These are phyloP conservation scores for Takashimella tepidaria DNA, from an alignment of 1,284 basidiomycete genomes.

Conservation along the genomic window DNA sequence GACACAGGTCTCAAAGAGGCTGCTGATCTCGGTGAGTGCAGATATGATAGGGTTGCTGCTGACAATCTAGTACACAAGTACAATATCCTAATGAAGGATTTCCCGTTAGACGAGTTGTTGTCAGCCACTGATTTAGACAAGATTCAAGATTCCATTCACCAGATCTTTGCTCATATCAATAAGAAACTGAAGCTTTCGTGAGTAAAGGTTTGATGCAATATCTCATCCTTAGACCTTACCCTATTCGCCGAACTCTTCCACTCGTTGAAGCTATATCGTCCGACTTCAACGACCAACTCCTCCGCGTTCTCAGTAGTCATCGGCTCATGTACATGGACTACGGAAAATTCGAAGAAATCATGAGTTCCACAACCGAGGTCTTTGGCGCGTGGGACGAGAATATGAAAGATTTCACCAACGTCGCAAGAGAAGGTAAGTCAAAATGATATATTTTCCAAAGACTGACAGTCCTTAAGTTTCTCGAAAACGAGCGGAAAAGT, in stretches of 20 bases:
- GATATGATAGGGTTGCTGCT: neutral
- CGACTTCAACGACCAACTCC: slow-evolving; percentile 91
- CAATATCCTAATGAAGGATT: slow-evolving; percentile 98
- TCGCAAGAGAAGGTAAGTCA: slow-evolving; percentile 68
- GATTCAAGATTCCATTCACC: slow-evolving; percentile 77
- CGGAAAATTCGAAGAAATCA: slow-evolving; percentile 81
- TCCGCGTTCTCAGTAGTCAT: slow-evolving; percentile 83
- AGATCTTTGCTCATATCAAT: slow-evolving; percentile 91
- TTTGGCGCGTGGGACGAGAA: slow-evolving; percentile 95
- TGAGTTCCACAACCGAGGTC: slow-evolving; percentile 70
- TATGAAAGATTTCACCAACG: slow-evolving; percentile 97
- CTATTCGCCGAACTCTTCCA: slow-evolving; percentile 87
- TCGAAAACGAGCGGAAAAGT: slow-evolving; percentile 83
- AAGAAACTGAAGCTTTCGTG: slow-evolving; percentile 85
- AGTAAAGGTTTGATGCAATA: slow-evolving; percentile 15
- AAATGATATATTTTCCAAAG: neutral
- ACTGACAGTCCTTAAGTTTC: slow-evolving; percentile 56
- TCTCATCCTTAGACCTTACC: slow-evolving; percentile 61
- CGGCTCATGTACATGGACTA: slow-evolving; percentile 91
- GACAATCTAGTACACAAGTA: slow-evolving; percentile 76
- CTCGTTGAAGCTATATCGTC: slow-evolving; percentile 96
- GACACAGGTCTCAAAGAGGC: slow-evolving; percentile 95
- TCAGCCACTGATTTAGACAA: slow-evolving; percentile 94
- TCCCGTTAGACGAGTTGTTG: slow-evolving; percentile 91
- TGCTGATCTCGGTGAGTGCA: slow-evolving; percentile 65